Evolutionary conservation across 1,139 yeast species (phyloP).

Genomic region (Wickerhamiella infanticola): DNA sequence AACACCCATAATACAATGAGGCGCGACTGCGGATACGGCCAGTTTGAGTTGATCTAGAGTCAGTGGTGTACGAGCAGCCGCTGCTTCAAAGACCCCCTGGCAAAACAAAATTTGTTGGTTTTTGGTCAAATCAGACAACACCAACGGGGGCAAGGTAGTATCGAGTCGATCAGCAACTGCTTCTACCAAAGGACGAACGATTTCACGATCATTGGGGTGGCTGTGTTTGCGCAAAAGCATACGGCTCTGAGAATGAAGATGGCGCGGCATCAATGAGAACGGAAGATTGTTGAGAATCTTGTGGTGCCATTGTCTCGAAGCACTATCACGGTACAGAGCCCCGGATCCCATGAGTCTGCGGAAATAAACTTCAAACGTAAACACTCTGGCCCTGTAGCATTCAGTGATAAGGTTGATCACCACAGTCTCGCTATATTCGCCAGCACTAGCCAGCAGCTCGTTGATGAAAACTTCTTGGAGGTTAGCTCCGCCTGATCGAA

Average conservation of each 20-base stretch:
- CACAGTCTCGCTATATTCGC: conserved; percentile 17
- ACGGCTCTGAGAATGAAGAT: conserved; percentile 8
- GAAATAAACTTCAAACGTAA: conserved; percentile 52
- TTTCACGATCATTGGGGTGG: background rate
- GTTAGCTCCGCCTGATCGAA: conserved; percentile 12
- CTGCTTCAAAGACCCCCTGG: background rate
- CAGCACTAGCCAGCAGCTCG: conserved; percentile 17
- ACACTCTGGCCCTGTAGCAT: conserved; percentile 33
- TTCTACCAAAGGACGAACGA: background rate
- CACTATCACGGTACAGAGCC: conserved; percentile 34
- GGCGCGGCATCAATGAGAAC: conserved; percentile 13
- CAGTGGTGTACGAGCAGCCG: background rate
- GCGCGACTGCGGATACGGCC: background rate
- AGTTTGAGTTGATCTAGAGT: background rate
- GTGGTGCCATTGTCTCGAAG: conserved; percentile 29
- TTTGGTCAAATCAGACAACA: background rate
- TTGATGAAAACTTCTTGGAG: conserved; percentile 18
- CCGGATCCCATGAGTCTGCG: conserved; percentile 76
- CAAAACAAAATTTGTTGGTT: background rate
- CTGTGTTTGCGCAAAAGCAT: conserved; percentile 8
- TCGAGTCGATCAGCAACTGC: background rate
- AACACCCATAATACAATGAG: background rate
- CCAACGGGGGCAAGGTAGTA: background rate
- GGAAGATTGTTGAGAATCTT: conserved; percentile 41
- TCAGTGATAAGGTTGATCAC: conserved; percentile 42